Conservation (phyloP, 768 basidiomycete genomes). For the Scleroderma bovista region DNA sequence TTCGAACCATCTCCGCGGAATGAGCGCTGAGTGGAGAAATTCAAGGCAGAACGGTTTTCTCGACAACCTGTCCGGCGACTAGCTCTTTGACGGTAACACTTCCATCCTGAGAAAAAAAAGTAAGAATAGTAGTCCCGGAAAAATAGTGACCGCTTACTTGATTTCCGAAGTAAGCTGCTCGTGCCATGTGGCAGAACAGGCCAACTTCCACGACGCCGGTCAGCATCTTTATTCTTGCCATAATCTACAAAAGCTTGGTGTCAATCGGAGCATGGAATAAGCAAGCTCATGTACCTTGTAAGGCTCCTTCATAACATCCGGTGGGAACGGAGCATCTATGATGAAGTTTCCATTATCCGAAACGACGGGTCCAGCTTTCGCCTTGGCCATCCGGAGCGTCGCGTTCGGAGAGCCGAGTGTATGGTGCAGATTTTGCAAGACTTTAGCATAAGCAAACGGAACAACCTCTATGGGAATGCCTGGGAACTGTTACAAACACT, state of each 20-base stretch:
- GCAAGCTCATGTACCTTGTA: conserved; percentile 40
- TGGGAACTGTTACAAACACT: conserved; percentile 52
- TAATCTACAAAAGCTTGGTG: conserved; percentile 43
- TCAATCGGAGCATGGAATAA: neutral
- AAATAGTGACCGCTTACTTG: conserved; percentile 36
- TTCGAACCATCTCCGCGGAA: too few relatives aligned
- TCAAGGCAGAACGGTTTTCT: conserved; percentile 9
- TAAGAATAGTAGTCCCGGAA: neutral
- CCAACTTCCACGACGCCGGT: conserved; percentile 99
- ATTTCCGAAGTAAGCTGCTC: conserved; percentile 96
- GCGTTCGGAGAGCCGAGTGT: conserved; percentile 63
- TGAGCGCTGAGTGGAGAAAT: neutral
- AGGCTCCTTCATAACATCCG: conserved; percentile 63
- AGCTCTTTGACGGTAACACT: conserved; percentile 58
- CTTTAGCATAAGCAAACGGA: conserved; percentile 91
- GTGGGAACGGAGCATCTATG: conserved; percentile 90
- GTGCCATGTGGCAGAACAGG: conserved; percentile 88
- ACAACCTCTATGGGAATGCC: conserved; percentile 97
- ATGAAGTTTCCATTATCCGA: conserved; percentile 97
- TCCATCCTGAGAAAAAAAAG: conserved; percentile 46
- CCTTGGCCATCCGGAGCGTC: conserved; percentile 86
- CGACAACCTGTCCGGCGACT: conserved; percentile 13
- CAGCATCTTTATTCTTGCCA: conserved; percentile 82
- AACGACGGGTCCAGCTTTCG: conserved; percentile 93
- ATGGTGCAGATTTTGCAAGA: conserved; percentile 65